Evolutionary conservation across 306 rosid species (phyloP), one percentile per base, ranked within the genome.

Genomic region (Castanospermum australe): DNA sequence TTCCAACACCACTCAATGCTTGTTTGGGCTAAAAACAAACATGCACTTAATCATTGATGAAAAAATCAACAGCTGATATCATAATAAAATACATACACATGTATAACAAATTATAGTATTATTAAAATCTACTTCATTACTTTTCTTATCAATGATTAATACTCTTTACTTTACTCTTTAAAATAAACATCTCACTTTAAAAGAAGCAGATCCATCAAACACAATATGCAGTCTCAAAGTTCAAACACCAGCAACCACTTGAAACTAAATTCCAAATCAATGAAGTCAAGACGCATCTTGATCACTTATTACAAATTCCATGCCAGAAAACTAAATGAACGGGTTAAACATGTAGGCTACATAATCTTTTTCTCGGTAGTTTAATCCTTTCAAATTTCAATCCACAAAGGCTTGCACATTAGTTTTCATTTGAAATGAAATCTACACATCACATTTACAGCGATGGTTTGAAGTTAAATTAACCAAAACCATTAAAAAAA

Each of bases 401-500:
- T 71, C 63, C 68, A 51, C 69, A 64, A 12, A 32, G 32, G 28
- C 24, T 36, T 67, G 20, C 32, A 41, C 22, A 62, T n/a, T 3
- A 6, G 25, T 64, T 41, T 77, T 55, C 45, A 66, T 55, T 45
- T 56, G 2, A 63, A 56, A 75, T 35, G 63, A 65, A 51, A 45
- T 48, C 64, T 41, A 52, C 55, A 72, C 51, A 63, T 13, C 44
- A 45, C 67, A 17, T 47, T 68, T 48, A 75, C 52, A 83, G 3
- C 65, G 13, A 42, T 25, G 75, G 68, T 44, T 52, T 13, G 5
- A 3, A 44, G 13, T n/a, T 55, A 25, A 56, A 76, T 25, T 24
- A 24, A 71, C 56, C 68, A 62, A 69, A 7, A 56, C 30, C 45
- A 45, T 25, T 32, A 22, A 56, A 47, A 56, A 47, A 41, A 36